Conservation (phyloP, 352 stramenopile genomes). For the Globisporangium mamillatum region DNA sequence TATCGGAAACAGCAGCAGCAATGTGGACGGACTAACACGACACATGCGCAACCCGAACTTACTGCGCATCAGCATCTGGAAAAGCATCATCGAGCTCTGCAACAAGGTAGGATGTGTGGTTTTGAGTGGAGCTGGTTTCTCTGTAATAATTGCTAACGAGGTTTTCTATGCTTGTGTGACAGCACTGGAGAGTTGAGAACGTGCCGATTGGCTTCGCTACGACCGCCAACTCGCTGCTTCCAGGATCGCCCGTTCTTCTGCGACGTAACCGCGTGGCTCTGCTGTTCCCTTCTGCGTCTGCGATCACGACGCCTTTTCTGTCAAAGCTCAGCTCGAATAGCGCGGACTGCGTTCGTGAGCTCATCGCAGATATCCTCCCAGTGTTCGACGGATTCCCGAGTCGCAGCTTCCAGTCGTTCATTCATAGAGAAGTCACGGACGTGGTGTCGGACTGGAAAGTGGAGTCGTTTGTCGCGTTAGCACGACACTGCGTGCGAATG, state of each 20-base stretch:
- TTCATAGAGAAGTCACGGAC: conserved; percentile 61
- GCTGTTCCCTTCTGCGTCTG: conserved; percentile 51
- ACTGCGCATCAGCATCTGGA: conserved; percentile 57
- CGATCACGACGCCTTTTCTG: conserved; percentile 48
- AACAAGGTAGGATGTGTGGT: conserved; percentile 32
- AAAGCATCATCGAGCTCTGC: conserved; percentile 61
- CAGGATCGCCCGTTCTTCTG: conserved; percentile 60
- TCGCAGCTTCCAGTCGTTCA: conserved; percentile 51
- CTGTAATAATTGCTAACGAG: not conserved
- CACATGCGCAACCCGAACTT: conserved; percentile 25
- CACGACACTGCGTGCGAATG: conserved; percentile 58
- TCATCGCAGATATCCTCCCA: conserved; percentile 55
- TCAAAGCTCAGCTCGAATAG: conserved; percentile 29
- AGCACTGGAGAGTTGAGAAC: conserved; percentile 65
- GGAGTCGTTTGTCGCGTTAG: conserved; percentile 64
- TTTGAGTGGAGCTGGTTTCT: not conserved
- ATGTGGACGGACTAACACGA: conserved; percentile 16
- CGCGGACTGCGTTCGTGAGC: conserved; percentile 45
- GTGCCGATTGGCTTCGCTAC: conserved; percentile 65
- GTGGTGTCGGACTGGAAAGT: conserved; percentile 58
- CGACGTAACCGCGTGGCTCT: conserved; percentile 68
- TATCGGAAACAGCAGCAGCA: conserved; percentile 20
- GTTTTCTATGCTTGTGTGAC: not conserved
- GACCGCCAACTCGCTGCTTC: conserved; percentile 38
- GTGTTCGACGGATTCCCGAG: conserved; percentile 67